A percentile compares a stretch with the other conserved stretches of the same genome.
phyloP scores from a whole-genome alignment of 75 land plant species.

The Larix kaempferi region DNA sequence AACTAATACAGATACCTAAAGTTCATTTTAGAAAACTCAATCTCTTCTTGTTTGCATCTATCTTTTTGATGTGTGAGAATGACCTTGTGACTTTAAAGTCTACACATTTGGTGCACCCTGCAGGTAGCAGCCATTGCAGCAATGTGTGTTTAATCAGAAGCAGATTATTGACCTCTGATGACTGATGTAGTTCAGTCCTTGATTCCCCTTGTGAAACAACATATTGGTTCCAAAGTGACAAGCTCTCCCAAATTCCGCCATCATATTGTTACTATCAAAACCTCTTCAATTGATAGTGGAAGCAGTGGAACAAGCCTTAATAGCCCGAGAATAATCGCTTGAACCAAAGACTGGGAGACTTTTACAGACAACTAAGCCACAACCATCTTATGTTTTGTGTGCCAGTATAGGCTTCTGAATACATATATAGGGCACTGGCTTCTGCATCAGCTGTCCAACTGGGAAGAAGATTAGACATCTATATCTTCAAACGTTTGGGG shows the following conservation, averaged over 20 bases:
- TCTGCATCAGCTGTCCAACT: neutral
- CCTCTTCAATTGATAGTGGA: conserved; percentile 21
- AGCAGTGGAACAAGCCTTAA: conserved; percentile 18
- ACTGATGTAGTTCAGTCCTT: conserved; percentile 87
- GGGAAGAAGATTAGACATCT: neutral
- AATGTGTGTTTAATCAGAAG: conserved; percentile 81
- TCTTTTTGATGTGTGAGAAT: neutral
- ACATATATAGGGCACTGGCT: neutral
- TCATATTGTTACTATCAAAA: conserved; percentile 15
- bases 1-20: conserved; percentile 65
- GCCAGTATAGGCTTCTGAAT: neutral
- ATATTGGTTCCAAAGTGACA: conserved; percentile 4
- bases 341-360: neutral
- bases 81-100: no score
- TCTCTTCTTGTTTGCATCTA: neutral
- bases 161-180: conserved; percentile 83
- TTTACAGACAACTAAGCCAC: neutral
- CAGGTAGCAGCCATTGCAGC: conserved; percentile 81
- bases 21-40: neutral
- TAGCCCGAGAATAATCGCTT: neutral
- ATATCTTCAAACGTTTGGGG: neutral
- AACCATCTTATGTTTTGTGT: neutral
- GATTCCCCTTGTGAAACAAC: conserved; percentile 53
- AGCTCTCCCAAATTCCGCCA: conserved; percentile 24
- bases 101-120: neutral